Evolutionary conservation across 805 yeast genomes (phyloP).

Genomic region (Myxozyma neglecta): DNA sequence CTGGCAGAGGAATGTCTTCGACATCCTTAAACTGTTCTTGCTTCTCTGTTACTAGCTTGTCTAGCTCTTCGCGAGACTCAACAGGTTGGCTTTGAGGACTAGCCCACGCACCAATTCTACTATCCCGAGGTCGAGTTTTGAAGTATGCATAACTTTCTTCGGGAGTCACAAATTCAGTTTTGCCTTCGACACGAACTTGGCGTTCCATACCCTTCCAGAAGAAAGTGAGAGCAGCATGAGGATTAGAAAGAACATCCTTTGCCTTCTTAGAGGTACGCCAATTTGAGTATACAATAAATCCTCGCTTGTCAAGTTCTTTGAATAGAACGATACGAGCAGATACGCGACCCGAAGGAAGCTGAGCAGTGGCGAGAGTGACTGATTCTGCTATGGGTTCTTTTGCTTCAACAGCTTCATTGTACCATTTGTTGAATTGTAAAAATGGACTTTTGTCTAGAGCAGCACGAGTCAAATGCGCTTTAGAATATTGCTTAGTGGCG

Average conservation of each 20-base stretch:
- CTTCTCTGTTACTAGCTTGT: conserved; percentile 49
- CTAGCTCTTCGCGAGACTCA: conserved; percentile 60
- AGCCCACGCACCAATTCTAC: conserved; percentile 95
- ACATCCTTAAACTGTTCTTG: conserved; percentile 59
- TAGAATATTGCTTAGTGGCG: conserved; percentile 65
- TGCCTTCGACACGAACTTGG: conserved; percentile 91
- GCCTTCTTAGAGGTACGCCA: conserved; percentile 87
- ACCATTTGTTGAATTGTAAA: conserved; percentile 81
- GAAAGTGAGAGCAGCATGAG: conserved; percentile 78
- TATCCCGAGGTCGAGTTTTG: conserved; percentile 86
- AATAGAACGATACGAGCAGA: conserved; percentile 80
- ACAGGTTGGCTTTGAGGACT: conserved; percentile 79
- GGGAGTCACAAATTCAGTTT: conserved; percentile 66
- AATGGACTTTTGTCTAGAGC: conserved; percentile 65
- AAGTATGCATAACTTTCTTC: conserved; percentile 78
- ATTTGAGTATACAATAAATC: conserved; percentile 81
- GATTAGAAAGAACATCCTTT: conserved; percentile 66
- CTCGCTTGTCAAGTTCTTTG: conserved; percentile 83
- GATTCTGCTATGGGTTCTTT: conserved; percentile 64
- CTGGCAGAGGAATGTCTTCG: conserved; percentile 82
- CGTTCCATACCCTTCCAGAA: conserved; percentile 92
- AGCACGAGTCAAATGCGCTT: conserved; percentile 55
- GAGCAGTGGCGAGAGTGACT: conserved; percentile 83
- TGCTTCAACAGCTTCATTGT: conserved; percentile 63
- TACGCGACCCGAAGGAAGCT: conserved; percentile 85